These are phyloP conservation scores for Solanum hybrid DNA, from an alignment of 305 asterid genomes.

Conservation along the genomic window DNA sequence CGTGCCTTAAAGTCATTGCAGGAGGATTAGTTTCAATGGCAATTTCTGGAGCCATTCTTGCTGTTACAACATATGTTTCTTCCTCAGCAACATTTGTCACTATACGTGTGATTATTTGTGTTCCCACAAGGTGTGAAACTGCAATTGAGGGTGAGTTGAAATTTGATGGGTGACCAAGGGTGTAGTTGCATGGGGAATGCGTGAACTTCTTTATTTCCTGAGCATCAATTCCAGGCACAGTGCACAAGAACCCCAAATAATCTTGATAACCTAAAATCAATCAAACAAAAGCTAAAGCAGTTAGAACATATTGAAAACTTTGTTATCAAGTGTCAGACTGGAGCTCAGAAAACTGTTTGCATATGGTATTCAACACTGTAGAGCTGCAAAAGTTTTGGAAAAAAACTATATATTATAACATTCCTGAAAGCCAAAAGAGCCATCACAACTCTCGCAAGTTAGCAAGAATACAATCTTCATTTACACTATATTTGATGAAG, in stretches of 20 bases:
- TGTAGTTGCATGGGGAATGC: constrained; percentile 79
- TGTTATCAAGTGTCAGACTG: neutral
- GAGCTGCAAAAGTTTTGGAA: neutral
- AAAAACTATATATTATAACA: neutral
- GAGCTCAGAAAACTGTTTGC: neutral
- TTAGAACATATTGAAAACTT: neutral
- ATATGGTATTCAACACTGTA: neutral
- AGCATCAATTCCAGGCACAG: constrained; percentile 69
- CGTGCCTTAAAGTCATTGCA: constrained; percentile 81
- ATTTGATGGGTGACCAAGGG: constrained; percentile 78
- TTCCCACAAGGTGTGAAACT: constrained; percentile 85
- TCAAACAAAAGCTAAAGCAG: neutral
- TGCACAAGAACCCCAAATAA: constrained; percentile 92
- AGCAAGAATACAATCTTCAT: neutral
- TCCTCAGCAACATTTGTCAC: constrained; percentile 82
- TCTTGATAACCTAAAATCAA: constrained; percentile 60
- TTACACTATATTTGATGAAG: neutral
- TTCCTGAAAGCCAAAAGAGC: neutral
- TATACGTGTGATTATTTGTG: constrained; percentile 62
- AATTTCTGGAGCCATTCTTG: constrained; percentile 82
- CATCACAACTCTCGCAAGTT: neutral
- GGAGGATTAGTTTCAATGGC: constrained; percentile 88
- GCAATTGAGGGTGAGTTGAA: constrained; percentile 82
- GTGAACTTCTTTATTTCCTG: constrained; percentile 65
- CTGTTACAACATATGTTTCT: constrained; percentile 79